Conservation (phyloP, 306 rosid species). For the Astragalus glycyphyllos region DNA sequence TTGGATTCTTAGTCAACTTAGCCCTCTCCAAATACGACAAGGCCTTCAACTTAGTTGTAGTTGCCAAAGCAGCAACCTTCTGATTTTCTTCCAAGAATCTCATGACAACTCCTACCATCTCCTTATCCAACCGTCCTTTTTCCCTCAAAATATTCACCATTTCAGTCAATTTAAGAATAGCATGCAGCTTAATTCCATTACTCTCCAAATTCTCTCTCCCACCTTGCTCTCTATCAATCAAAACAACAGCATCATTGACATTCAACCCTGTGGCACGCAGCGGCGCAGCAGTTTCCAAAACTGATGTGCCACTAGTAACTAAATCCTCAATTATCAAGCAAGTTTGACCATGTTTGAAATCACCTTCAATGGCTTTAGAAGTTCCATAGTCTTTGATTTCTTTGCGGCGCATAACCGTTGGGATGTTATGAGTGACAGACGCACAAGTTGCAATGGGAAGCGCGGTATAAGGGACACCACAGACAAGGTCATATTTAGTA, state of each 20-base stretch:
- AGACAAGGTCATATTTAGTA: constrained; percentile 66
- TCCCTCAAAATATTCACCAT: constrained; percentile 80
- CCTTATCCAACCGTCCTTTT: constrained; percentile 71
- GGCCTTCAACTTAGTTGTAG: constrained; percentile 45
- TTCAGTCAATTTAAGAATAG: constrained; percentile 71
- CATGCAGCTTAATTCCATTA: constrained; percentile 72
- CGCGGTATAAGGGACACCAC: constrained; percentile 94
- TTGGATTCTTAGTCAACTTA: constrained; percentile 72
- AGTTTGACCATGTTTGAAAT: constrained; percentile 54
- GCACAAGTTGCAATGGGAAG: constrained; percentile 87
- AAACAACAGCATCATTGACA: constrained; percentile 77
- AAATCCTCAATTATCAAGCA: constrained; percentile 87
- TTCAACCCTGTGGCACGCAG: constrained; percentile 72
- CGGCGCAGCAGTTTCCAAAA: constrained; percentile 85
- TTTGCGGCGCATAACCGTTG: constrained; percentile 95
- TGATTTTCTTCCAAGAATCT: constrained; percentile 80
- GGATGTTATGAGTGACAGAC: constrained; percentile 58
- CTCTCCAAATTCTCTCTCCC: constrained; percentile 85
- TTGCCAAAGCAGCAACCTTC: constrained; percentile 61
- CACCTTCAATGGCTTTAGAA: constrained; percentile 82
- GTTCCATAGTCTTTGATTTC: constrained; percentile 92
- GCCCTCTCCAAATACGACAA: constrained; percentile 74
- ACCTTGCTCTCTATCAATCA: constrained; percentile 90
- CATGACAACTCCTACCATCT: constrained; percentile 63
- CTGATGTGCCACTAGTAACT: constrained; percentile 86